Conservation (phyloP, 805 yeast genomes). For the Cephaloascus albidus region DNA sequence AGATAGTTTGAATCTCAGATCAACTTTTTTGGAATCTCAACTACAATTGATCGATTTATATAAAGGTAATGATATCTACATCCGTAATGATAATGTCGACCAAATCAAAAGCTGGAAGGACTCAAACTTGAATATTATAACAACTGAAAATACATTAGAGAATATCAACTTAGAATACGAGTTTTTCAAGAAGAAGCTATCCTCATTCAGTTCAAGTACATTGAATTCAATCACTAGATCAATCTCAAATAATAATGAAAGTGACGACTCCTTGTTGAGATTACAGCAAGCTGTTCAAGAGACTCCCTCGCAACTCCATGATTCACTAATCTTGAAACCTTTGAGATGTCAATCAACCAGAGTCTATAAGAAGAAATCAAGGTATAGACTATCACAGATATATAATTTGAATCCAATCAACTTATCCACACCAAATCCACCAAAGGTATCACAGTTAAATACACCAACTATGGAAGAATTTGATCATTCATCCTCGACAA, state of each 20-base stretch:
- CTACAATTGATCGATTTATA: background rate
- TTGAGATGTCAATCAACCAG: slow-evolving; percentile 22
- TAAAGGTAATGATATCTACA: no score
- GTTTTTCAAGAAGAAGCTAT: background rate
- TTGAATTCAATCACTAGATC: background rate
- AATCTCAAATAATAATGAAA: background rate
- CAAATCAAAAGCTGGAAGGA: background rate
- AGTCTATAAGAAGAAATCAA: slow-evolving; percentile 29
- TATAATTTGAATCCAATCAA: slow-evolving; percentile 24
- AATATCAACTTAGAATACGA: background rate
- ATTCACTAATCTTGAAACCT: slow-evolving; percentile 23
- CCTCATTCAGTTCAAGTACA: background rate
- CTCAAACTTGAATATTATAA: background rate
- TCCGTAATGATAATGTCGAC: background rate
- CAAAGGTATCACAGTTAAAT: background rate
- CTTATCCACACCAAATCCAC: background rate
- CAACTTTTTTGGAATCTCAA: background rate
- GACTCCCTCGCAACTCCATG: background rate
- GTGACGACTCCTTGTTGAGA: background rate
- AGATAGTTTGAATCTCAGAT: background rate
- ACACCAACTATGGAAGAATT: background rate
- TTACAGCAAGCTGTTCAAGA: background rate
- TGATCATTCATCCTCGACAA: no score
- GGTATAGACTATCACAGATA: slow-evolving; percentile 25
- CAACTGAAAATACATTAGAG: background rate